Conservation (phyloP, 495 filamentous ascomycete species). For the Xylaria flabelliformis region DNA sequence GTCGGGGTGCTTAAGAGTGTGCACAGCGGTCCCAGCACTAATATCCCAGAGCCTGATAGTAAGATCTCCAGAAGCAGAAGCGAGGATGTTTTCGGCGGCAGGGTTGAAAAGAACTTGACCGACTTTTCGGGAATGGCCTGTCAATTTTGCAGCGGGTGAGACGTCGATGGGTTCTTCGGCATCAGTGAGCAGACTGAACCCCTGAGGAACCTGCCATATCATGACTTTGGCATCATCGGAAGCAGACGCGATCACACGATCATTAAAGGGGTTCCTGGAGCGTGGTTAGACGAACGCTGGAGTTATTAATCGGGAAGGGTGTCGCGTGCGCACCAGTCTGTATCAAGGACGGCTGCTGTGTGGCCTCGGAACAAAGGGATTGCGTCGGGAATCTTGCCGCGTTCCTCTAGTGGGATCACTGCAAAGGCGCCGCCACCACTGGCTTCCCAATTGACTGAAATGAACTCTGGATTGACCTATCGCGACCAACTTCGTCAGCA, state of each 20-base stretch:
- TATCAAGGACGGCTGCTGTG: conserved; percentile 93
- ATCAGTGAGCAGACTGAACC: conserved; percentile 82
- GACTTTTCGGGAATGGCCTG: conserved; percentile 84
- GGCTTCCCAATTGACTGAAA: conserved; percentile 98
- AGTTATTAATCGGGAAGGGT: conserved; percentile 31
- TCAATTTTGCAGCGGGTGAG: conserved; percentile 76
- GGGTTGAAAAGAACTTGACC: conserved; percentile 98
- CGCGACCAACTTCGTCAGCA: conserved; percentile 37
- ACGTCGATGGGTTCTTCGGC: conserved; percentile 84
- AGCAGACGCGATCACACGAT: conserved; percentile 87
- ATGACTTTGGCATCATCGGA: conserved; percentile 97
- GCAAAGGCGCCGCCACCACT: conserved; percentile 97
- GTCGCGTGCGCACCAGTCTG: conserved; percentile 79
- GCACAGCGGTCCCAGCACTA: conserved; percentile 70
- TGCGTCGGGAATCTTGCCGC: conserved; percentile 86
- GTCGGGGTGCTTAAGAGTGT: conserved; percentile 82
- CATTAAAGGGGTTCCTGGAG: conserved; percentile 92
- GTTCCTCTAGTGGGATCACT: conserved; percentile 89
- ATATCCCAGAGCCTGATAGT: conserved; percentile 98
- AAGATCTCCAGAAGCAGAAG: conserved; percentile 92
- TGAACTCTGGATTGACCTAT: conserved; percentile 92
- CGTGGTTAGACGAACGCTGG: conserved; percentile 32
- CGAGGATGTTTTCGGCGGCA: conserved; percentile 92
- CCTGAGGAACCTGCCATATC: conserved; percentile 92
- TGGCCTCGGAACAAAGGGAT: conserved; percentile 96